Evolutionary conservation across 768 basidiomycete species (phyloP).

Genomic region (Phanerochaete carnosa): DNA sequence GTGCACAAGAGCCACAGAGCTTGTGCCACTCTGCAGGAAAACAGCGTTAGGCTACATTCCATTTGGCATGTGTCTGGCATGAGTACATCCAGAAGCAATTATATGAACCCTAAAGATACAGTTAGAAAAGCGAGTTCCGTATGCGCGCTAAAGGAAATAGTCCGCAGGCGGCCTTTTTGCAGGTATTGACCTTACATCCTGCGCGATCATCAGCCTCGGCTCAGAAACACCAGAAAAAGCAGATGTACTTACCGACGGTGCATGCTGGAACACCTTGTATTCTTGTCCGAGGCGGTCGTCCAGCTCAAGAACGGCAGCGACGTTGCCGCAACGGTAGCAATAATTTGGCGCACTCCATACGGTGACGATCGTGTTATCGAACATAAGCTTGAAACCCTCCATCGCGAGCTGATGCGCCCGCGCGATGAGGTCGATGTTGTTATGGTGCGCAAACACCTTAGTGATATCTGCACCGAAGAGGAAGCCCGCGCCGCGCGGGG

Average conservation of each 20-base stretch:
- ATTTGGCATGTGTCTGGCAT: background rate
- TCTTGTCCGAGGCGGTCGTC: constrained; percentile 92
- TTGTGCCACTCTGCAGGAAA: no score
- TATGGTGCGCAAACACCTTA: constrained; percentile 84
- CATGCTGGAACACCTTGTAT: constrained; percentile 94
- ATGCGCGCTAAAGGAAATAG: constrained; percentile 55
- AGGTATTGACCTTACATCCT: constrained; percentile 82
- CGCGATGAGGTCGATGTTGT: constrained; percentile 92
- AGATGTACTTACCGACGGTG: constrained; percentile 58
- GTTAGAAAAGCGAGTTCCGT: background rate
- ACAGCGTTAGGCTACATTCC: background rate
- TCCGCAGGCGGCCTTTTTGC: constrained; percentile 84
- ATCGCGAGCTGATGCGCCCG: constrained; percentile 97
- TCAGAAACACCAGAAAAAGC: background rate
- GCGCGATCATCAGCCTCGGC: background rate
- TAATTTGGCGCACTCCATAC: constrained; percentile 99
- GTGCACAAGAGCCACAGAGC: no score
- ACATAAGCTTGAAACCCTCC: constrained; percentile 98
- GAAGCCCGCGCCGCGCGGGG: constrained; percentile 96
- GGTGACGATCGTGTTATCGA: constrained; percentile 91
- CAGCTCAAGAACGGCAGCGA: constrained; percentile 90
- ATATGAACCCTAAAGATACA: constrained; percentile 1
- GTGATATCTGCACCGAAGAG: constrained; percentile 93
- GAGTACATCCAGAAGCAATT: background rate
- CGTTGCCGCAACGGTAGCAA: constrained; percentile 96